These are phyloP conservation scores for rapeseed (Brassica napus) DNA, from an alignment of 345 rosid genomes.

Conservation along the genomic window Da-Ae NC_063446.1:2427001-2427500, in stretches of 20 bases:
- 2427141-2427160: conserved; percentile 82
- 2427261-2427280: conserved; percentile 70
- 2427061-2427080: conserved; percentile 82
- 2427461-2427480: conserved; percentile 84
- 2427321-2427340: conserved; percentile 67
- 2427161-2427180: conserved; percentile 75
- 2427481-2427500: conserved; percentile 89
- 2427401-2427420: conserved; percentile 91
- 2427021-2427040: conserved; percentile 78
- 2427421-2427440: conserved; percentile 89
- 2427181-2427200: conserved; percentile 78
- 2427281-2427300: conserved; percentile 87
- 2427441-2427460: conserved; percentile 84
- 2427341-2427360: conserved; percentile 65
- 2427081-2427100: conserved; percentile 77
- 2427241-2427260: conserved; percentile 84
- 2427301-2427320: conserved; percentile 84
- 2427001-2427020: conserved; percentile 85
- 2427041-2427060: conserved; percentile 76
- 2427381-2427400: conserved; percentile 76
- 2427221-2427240: conserved; percentile 89
- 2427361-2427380: conserved; percentile 60
- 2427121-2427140: conserved; percentile 66
- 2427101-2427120: conserved; percentile 89
- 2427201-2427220: conserved; percentile 72